Evolutionary conservation across 2,329 filamentous ascomycete species (phyloP).

Genomic region (Aspergillus jensenii): DNA sequence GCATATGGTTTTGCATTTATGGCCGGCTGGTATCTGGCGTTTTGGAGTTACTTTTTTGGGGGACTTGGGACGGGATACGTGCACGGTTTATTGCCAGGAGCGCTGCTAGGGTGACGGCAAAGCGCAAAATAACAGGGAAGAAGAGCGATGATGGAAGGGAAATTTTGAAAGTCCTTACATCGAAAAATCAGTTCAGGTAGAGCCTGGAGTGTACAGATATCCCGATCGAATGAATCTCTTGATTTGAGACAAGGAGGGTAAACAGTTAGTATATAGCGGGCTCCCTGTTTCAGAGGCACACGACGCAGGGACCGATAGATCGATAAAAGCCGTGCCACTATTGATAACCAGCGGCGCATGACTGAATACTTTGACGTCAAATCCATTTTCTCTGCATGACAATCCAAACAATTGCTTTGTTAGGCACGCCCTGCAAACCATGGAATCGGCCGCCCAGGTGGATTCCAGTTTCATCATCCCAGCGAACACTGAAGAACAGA

Average conservation of each 20-base stretch:
- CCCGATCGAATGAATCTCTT: not conserved
- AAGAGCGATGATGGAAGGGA: slow-evolving; percentile 4
- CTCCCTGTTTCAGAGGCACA: slow-evolving; percentile 8
- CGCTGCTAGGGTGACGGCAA: not conserved
- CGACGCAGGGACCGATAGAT: slow-evolving; percentile 5
- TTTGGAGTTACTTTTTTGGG: slow-evolving; percentile 18
- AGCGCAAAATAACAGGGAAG: slow-evolving; percentile 1
- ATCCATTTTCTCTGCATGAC: slow-evolving; percentile 4
- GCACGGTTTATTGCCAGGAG: slow-evolving; percentile 10
- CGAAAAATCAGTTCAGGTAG: slow-evolving; percentile 13
- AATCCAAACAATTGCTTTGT: slow-evolving; percentile 5
- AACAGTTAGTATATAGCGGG: not conserved
- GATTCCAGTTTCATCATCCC: slow-evolving; percentile 1
- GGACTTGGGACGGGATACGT: slow-evolving; percentile 13
- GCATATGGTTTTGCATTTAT: slow-evolving; percentile 20
- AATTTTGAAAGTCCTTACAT: slow-evolving; percentile 15
- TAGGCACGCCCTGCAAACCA: not conserved
- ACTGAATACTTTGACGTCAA: slow-evolving; percentile 1
- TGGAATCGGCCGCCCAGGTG: not conserved
- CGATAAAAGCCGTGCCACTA: not conserved
- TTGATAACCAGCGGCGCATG: not conserved
- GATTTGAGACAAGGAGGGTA: not conserved
- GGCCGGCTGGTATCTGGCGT: slow-evolving; percentile 24
- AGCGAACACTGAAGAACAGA: not conserved
- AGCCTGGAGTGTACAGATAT: slow-evolving; percentile 8